phyloP scores from a whole-genome alignment of 257 asterid species.

The Parsonsia alboflavescens region DNA sequence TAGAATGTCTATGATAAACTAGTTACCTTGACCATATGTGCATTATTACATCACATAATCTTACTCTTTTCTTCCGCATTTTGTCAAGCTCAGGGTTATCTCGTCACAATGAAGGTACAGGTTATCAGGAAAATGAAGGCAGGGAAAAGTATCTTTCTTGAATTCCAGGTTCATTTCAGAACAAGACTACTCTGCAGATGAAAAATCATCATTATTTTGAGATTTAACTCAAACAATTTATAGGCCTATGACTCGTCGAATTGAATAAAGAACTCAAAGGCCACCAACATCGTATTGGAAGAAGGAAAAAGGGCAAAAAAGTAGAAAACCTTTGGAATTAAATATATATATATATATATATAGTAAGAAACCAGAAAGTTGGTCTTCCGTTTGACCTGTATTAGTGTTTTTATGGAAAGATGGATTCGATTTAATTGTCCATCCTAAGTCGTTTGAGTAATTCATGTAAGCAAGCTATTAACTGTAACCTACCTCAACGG shows the following conservation, averaged over 20 bases:
- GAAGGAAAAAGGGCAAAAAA: not conserved
- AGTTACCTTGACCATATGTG: conserved; percentile 81
- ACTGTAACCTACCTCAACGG: too few species aligned
- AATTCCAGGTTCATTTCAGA: not conserved
- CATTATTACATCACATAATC: conserved; percentile 99
- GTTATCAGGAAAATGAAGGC: conserved; percentile 8
- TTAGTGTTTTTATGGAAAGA: too few species aligned
- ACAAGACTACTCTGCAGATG: not conserved
- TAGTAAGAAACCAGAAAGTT: too few species aligned
- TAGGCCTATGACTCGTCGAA: not conserved
- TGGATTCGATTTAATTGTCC: too few species aligned
- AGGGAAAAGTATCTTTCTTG: not conserved
- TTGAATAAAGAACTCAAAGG: not conserved
- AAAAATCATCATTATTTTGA: not conserved
- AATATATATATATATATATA: too few species aligned
- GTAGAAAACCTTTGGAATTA: not conserved
- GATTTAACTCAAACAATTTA: not conserved
- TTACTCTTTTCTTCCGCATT: conserved; percentile 74
- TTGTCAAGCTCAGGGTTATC: conserved; percentile 87
- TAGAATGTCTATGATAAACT: conserved; percentile 5
- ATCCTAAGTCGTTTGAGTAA: too few species aligned
- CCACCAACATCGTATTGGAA: not conserved
- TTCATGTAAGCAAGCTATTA: too few species aligned
- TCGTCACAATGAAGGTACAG: conserved; percentile 33
- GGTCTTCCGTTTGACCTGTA: too few species aligned